Evolutionary conservation across 805 yeast genomes (phyloP), one percentile per base, ranked within the genome.

Genomic region (Lipomyces sp.): DNA sequence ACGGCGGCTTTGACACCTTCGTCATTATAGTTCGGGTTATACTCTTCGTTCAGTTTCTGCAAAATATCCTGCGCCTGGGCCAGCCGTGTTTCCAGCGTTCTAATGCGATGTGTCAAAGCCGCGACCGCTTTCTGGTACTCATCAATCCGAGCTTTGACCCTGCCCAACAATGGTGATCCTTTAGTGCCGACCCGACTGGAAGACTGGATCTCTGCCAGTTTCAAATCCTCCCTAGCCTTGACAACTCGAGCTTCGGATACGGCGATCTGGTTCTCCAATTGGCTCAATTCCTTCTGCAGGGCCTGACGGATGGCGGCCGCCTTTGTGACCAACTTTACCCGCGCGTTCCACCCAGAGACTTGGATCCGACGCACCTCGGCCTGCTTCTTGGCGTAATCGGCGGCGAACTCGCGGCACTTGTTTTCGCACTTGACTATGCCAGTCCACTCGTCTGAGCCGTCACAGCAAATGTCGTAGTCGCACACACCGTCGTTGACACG

Each of bases 401-500:
- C 73, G 32, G 81, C 79, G 63, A 89, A 83, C 65, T 83, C 83
- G 0, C 73, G 74, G 74, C 95, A 90, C 50, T 77, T 80, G 70
- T 85, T 80, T 3, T 85, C 84, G 75, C 96, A 92, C 34, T 71
- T n/a, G 3, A 76, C 76, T 2, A 73, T 60, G 0, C 81, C 81
- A 3, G 60, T 59, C 62, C 78, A 76, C 76, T 95, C 99, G 77
- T 95, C 99, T 0, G 92, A 84, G 7, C 99, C 98, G 78, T 95
- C 99, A 78, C 99, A 95, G 77, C 99, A 95, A 10, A 82, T 62
- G 24, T 87, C 89, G 75, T 89, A 90, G 75, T 95, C 99, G 79
- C 99, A 95, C 2, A 88, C 87, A 0, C 98, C 98, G 77, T 95
- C 99, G 73, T 88, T 86, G 18, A 95, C 90, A 65, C 87, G 83